Evolutionary conservation across 306 rosid genomes (phyloP), one percentile per base, ranked within the genome.

Genomic region (Trifolium fragiferum): DNA sequence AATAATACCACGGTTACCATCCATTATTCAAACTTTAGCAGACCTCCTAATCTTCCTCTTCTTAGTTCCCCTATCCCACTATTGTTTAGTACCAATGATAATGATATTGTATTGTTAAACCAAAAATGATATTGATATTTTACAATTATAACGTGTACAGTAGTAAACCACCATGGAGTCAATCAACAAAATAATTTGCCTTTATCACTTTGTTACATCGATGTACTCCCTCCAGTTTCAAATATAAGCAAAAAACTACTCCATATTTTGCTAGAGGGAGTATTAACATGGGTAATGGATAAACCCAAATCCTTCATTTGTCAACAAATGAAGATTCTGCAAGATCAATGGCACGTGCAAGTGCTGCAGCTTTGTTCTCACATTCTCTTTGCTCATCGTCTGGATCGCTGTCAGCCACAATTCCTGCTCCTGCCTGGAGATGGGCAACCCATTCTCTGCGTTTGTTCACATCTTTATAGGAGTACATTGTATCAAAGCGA

Each of bases 301-400:
- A 21, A 35, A 38, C 37, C 41, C 20, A 47, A 44, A 65, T 81
- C 76, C 87, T 72, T 83, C 77, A 89, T 75, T 85, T 86, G 3
- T 87, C 80, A 10, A 89, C 84, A 71, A 92, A 94, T 1, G 97
- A 87, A 54, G 98, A 92, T 82, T 94, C 99, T 0, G 98, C 99
- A 76, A 94, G 93, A 77, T 92, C 96, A n/a, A 94, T 92, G 30
- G 99, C 97, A 10, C 96, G 88, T 8, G 90, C 96, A 76, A 94
- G 99, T 0, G 87, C 99, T 10, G 98, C 97, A 37, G 98, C 95
- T 84, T 94, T 94, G 88, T 92, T 94, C 86, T 94, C 96, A 25
- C 99, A 94, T 82, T 94, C 99, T 77, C 87, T 86, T 46, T 89
- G 97, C 85, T 94, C 99, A 54, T 94, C 99, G 2, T 77, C 88